phyloP scores from a whole-genome alignment of 179 eudicot species.

The Drosera spatulata region DNA sequence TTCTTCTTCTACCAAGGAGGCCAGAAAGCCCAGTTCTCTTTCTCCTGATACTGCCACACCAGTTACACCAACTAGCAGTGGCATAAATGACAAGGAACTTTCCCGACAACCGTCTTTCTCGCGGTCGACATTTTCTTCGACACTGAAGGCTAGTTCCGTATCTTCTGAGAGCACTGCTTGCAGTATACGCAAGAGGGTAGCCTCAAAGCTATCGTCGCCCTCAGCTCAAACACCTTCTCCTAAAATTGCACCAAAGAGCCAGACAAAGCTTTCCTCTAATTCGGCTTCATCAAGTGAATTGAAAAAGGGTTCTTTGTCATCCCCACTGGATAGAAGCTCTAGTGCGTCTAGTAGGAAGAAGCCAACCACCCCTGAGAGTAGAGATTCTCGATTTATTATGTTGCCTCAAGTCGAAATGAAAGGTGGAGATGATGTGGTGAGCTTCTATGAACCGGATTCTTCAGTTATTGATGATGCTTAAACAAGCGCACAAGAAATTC shows the following conservation, averaged over 20 bases:
- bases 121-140: conserved; percentile 34
- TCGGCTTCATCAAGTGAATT: conserved; percentile 22
- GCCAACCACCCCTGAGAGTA: conserved; percentile 39
- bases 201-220: conserved; percentile 32
- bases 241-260: conserved; percentile 20
- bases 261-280: conserved; percentile 15
- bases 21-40: conserved; percentile 30
- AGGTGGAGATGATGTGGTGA: conserved; percentile 95
- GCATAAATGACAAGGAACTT: conserved; percentile 31
- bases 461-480: not conserved
- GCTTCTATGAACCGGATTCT: conserved; percentile 6
- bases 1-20: conserved; percentile 31
- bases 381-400: conserved; percentile 66
- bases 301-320: conserved; percentile 26
- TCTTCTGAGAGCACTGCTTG: conserved; percentile 48
- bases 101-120: conserved; percentile 21
- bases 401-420: conserved; percentile 84
- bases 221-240: conserved; percentile 36
- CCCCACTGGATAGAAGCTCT: conserved; percentile 41
- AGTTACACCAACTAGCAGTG: conserved; percentile 33
- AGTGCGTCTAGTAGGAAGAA: conserved; percentile 43
- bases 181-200: conserved; percentile 29
- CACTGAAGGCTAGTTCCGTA: conserved; percentile 31
- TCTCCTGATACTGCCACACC: conserved; percentile 42
- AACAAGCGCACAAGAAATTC: not conserved